phyloP scores from a whole-genome alignment of 257 asterid genomes.

The Capsicum chinense region DNA sequence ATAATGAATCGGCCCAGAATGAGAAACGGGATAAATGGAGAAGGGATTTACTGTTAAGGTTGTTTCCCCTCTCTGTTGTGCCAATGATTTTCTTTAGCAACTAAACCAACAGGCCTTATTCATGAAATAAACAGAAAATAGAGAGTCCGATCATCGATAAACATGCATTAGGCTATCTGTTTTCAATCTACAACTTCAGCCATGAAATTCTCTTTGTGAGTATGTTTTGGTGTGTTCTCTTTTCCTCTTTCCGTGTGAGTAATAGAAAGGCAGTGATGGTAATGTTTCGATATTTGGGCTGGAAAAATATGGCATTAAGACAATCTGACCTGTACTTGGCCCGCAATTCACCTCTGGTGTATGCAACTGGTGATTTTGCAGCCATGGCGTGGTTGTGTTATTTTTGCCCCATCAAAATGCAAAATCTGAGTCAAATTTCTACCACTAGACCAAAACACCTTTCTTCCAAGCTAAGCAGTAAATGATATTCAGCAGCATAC shows the following conservation, averaged over 20 bases:
- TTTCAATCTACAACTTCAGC: not conserved
- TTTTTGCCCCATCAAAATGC: not conserved
- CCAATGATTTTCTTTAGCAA: constrained; percentile 24
- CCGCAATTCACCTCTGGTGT: not conserved
- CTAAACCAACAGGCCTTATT: constrained; percentile 25
- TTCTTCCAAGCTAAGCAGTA: not conserved
- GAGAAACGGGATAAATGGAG: constrained; percentile 32
- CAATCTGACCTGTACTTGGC: not conserved
- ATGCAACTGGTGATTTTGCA: constrained; percentile 6
- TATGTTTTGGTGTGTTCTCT: not conserved
- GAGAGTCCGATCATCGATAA: not conserved
- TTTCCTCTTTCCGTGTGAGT: not conserved
- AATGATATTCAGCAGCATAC: not conserved
- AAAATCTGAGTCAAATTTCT: not conserved
- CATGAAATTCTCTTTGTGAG: constrained; percentile 7
- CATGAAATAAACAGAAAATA: not conserved
- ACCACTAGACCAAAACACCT: not conserved
- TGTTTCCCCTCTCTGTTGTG: constrained; percentile 22
- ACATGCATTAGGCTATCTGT: not conserved
- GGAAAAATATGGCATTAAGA: not conserved
- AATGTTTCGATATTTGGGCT: not conserved
- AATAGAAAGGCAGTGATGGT: not conserved
- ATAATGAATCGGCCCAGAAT: not conserved
- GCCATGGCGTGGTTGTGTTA: not conserved
- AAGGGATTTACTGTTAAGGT: constrained; percentile 8